Percentiles rank a stretch among this genome's conserved stretches.
Evolutionary conservation across 768 basidiomycete genomes (phyloP).

Genomic region (Chalciporus chontae): DNA sequence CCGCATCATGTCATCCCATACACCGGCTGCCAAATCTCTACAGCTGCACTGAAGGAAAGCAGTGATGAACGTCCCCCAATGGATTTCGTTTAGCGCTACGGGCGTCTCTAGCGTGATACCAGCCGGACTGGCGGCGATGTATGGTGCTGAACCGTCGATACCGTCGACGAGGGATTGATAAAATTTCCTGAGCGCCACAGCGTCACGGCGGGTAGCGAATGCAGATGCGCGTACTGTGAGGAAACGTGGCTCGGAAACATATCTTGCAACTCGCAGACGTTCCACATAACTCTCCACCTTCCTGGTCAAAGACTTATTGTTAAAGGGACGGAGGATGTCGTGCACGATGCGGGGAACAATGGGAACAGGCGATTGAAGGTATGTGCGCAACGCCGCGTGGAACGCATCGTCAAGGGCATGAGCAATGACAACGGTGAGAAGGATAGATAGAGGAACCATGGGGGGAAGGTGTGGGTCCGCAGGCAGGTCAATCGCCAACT

Average conservation of each 20-base stretch:
- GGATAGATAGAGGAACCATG: constrained; percentile 31
- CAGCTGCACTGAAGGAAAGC: constrained; percentile 57
- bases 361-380: constrained; percentile 36
- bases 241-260: constrained; percentile 47
- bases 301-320: constrained; percentile 32
- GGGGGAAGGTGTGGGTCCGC: constrained; percentile 11
- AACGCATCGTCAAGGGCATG: constrained; percentile 60
- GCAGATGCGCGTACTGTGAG: constrained; percentile 50
- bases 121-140: constrained; percentile 45
- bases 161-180: constrained; percentile 52
- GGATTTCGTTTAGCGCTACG: constrained; percentile 50
- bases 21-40: constrained; percentile 51
- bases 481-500: constrained; percentile 22
- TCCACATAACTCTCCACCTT: constrained; percentile 45
- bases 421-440: constrained; percentile 58
- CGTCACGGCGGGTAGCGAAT: constrained; percentile 36
- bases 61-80: constrained; percentile 65
- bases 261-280: constrained; percentile 48
- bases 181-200: constrained; percentile 38
- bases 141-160: constrained; percentile 49
- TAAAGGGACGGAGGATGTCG: constrained; percentile 39
- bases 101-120: constrained; percentile 36
- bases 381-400: constrained; percentile 46
- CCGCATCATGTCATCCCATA: constrained; percentile 67
- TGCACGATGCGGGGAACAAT: constrained; percentile 34